Evolutionary conservation across 208 protist species (phyloP).

Genomic region (Leishmania tropica): DNA sequence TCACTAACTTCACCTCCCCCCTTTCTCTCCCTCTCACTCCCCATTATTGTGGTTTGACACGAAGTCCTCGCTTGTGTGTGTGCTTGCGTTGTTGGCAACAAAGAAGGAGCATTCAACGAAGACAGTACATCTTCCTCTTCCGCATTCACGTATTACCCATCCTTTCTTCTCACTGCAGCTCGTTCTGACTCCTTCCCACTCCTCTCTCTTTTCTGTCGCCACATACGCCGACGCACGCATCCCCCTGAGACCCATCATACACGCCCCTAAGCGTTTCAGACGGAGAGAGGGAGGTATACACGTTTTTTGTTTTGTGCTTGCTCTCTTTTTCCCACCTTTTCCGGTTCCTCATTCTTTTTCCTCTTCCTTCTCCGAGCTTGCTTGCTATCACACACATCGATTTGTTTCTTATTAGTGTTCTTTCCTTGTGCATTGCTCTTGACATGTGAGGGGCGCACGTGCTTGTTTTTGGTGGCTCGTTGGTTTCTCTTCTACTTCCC

Average conservation of each 20-base stretch:
- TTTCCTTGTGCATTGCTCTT: background rate
- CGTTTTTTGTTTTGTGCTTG: background rate
- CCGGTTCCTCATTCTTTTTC: background rate
- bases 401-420: background rate
- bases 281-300: background rate
- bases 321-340: background rate
- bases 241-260: background rate
- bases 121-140: background rate
- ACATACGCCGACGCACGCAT: background rate
- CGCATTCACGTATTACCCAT: slow-evolving; percentile 7
- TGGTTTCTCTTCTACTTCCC: background rate
- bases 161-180: background rate
- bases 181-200: background rate
- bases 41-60: background rate
- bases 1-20: background rate
- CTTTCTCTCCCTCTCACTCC: background rate
- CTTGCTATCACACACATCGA: background rate
- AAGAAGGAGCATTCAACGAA: background rate
- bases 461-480: background rate
- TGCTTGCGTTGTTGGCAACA: background rate
- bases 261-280: background rate
- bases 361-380: background rate
- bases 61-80: background rate
- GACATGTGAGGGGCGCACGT: background rate
- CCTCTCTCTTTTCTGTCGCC: background rate